Evolutionary conservation across 1,139 yeast species (phyloP), one percentile per base, ranked within the genome.

Genomic region (Suhomyces kunorum): DNA sequence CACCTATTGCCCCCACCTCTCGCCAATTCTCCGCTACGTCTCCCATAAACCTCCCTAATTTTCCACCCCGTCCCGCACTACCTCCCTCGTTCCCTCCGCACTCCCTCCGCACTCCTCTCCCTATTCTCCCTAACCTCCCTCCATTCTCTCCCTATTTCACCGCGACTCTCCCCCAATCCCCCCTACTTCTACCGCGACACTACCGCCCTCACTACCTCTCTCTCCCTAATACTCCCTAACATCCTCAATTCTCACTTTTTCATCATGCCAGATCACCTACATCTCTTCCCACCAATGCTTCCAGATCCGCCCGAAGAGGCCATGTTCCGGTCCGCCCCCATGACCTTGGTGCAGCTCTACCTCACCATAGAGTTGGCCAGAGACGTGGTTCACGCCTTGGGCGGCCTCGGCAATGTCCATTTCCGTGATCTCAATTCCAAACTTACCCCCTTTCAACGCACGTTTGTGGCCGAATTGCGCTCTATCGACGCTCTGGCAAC

Each of bases 281-380:
- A 20, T 9, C 11, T 9, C 4, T 13, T 23, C 24, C 12, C 28
- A 23, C 32, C 14, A n/a, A 28, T 28, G 39, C 25, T 20, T 11
- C 16, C 15, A 13, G 15, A 17, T 15, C 29, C 32, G 32, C 58
- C 59, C 27, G 36, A 28, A 11, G 55, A 51, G 29, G 52, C 54
- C 15, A 47, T 52, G 23, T 51, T 49, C 43, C 24, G 95, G 66
- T 87, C 97, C 40, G 97, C 98, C 66, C 95, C 94, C 43, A 90
- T 92, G 98, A 76, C 89, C 32, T 74, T 90, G 49, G 89, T 90
- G 30, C 98, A 92, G 67, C 78, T 92, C 59, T 92, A 87, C 63
- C 81, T 92, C 38, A 88, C 98, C n/a, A 80, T 83, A 24, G 98
- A 92, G 61, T 80, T 88, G 45, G 87, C 95, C 6, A 74, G 98